Base-by-base conservation (phyloP, 352 stramenopile genomes). In the Phytophthora boehmeriae region DNA sequence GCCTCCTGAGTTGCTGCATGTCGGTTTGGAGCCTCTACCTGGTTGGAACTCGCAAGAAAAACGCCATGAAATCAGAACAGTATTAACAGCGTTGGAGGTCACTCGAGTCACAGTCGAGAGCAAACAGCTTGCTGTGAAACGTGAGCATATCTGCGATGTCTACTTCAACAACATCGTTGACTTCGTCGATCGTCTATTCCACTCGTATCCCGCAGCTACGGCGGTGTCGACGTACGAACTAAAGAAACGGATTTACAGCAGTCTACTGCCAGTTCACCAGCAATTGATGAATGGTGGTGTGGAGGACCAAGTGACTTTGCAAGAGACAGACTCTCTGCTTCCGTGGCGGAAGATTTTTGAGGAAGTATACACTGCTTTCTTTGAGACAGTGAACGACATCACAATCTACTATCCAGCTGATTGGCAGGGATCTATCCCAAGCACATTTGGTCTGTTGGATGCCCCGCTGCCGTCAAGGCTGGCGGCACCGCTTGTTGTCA, bases 181-280 rank as follows among this genome's bases (percentile, higher is more conserved):
- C 5, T 85, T 90, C 32, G 75, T 93, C 36, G 80, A 93, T 43
- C 56, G 30, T 16, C 34, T 93, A 0, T 93, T 90, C 48, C 52
- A 54, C 16, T 72, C 58, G 9, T 62, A 59, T 55, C 35, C 51
- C 48, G 51, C 54, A 32, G 27, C 49, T 11, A 50, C 54, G 17
- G 42, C 60, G 8, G 55, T 90, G n/a, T 89, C 81, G 23, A 76
- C 73, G 14, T 76, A 68, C 10, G 83, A 93, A 44, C 52, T 93
- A 8, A 91, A 93, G 67, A 86, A 80, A 19, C 50, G 67, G 2
- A 48, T 91, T n/a, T 88, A 82, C 47, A 66, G 55, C 19, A 36
- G 64, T 10, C 59, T 93, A 23, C 54, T 91, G 3, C 76, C 80
- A 6, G 61, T 90, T 19, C 81, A 91, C 43, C 69, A 83, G 35